Conservation (phyloP, 148 eudicot species). For the Chenopodium quinoa region DNA sequence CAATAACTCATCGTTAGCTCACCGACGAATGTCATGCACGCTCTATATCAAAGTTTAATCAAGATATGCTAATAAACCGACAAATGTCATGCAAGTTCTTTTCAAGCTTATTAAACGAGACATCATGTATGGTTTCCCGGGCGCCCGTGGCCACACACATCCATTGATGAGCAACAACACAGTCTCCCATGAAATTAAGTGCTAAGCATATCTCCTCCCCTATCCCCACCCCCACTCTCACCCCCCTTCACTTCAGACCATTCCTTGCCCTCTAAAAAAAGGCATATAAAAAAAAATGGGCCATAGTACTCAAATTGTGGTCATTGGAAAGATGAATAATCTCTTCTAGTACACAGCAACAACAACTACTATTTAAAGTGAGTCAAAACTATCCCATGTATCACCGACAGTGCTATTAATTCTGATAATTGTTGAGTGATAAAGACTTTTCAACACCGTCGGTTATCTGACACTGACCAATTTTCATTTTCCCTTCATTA, state of each 20-base stretch:
- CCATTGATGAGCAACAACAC: no score
- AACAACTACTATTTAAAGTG: background rate
- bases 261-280: background rate
- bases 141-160: no score
- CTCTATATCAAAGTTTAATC: no score
- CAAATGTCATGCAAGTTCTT: no score
- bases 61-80: no score
- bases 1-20: no score
- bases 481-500: background rate
- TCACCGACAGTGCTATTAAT: constrained; percentile 9
- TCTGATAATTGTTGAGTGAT: background rate
- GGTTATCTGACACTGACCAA: background rate
- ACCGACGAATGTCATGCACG: no score
- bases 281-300: background rate
- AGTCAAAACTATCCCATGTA: background rate
- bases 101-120: no score
- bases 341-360: background rate
- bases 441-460: constrained; percentile 6
- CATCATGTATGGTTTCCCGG: no score
- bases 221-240: background rate
- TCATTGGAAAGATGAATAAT: background rate
- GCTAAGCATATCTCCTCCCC: background rate
- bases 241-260: background rate
- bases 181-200: no score
- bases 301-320: background rate